Evolutionary conservation across 2,329 filamentous ascomycete genomes (phyloP).

Genomic region (Xylariaceae sp.): DNA sequence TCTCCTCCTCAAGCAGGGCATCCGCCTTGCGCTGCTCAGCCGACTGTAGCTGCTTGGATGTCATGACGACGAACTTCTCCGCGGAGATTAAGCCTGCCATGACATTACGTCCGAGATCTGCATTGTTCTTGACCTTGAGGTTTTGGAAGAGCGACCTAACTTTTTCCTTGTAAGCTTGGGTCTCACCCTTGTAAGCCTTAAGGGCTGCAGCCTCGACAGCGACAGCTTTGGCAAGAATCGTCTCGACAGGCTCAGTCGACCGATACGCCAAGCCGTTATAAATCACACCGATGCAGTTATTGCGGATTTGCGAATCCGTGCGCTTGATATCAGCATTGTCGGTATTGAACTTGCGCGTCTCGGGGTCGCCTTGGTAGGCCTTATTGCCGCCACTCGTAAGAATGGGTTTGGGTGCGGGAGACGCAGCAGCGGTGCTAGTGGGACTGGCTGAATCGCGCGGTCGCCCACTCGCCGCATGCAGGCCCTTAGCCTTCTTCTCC

Average conservation of each 20-base stretch:
- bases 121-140: conserved; percentile 87
- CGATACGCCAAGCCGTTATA: conserved; percentile 81
- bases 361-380: conserved; percentile 59
- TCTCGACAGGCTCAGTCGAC: conserved; percentile 65
- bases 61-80: conserved; percentile 77
- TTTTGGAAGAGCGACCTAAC: conserved; percentile 92
- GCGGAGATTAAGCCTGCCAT: conserved; percentile 68
- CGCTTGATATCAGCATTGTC: conserved; percentile 76
- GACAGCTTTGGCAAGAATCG: conserved; percentile 68
- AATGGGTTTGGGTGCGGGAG: conserved; percentile 44
- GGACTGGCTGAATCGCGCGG: conserved; percentile 54
- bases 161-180: conserved; percentile 75
- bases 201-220: conserved; percentile 81
- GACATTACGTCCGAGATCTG: conserved; percentile 69
- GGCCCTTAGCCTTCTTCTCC: conserved; percentile 49
- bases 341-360: conserved; percentile 76
- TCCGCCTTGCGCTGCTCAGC: conserved; percentile 75
- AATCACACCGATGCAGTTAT: conserved; percentile 83
- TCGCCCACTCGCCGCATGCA: conserved; percentile 22
- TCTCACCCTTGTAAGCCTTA: conserved; percentile 65
- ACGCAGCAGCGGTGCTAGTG: conserved; percentile 36
- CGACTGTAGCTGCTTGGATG: conserved; percentile 85
- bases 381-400: conserved; percentile 42
- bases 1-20: conserved; percentile 74
- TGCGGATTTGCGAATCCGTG: conserved; percentile 68